These are phyloP conservation scores for Penicillium verrucosum DNA, from an alignment of 2,329 filamentous ascomycete genomes.

Conservation along the genomic window DNA sequence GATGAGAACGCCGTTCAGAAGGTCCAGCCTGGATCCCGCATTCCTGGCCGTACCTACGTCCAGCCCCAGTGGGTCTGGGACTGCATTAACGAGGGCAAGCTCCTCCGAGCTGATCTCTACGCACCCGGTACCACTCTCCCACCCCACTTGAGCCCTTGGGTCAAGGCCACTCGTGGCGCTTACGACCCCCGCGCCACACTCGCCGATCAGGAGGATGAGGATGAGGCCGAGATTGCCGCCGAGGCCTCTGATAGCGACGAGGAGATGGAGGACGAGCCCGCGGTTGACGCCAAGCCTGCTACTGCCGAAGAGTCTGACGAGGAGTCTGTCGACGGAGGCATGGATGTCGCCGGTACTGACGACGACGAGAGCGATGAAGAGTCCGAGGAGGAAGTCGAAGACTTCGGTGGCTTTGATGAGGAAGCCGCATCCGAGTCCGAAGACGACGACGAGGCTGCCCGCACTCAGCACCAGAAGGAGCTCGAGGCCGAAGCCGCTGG, in stretches of 20 bases:
- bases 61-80: conserved; percentile 99
- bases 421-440: conserved; percentile 48
- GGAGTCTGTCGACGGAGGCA: conserved; percentile 47
- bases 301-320: conserved; percentile 40
- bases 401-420: conserved; percentile 52
- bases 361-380: conserved; percentile 47
- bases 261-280: conserved; percentile 37
- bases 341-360: conserved; percentile 48
- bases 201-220: conserved; percentile 83
- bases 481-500: conserved; percentile 89
- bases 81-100: conserved; percentile 84
- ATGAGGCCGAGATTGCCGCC: conserved; percentile 71
- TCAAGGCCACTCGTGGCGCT: conserved; percentile 77
- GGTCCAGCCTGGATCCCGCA: conserved; percentile 62
- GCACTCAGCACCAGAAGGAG: conserved; percentile 76
- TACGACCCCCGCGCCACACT: conserved; percentile 88
- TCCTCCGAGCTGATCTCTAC: conserved; percentile 83
- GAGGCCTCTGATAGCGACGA: conserved; percentile 52
- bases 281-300: conserved; percentile 19
- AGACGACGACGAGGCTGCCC: conserved; percentile 60
- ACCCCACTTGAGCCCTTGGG: conserved; percentile 93
- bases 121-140: conserved; percentile 85
- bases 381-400: conserved; percentile 45
- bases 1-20: conserved; percentile 44
- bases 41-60: conserved; percentile 88